Evolutionary conservation across 2,329 filamentous ascomycete species (phyloP), one percentile per base, ranked within the genome.

Genomic region (Fusarium anguioides): DNA sequence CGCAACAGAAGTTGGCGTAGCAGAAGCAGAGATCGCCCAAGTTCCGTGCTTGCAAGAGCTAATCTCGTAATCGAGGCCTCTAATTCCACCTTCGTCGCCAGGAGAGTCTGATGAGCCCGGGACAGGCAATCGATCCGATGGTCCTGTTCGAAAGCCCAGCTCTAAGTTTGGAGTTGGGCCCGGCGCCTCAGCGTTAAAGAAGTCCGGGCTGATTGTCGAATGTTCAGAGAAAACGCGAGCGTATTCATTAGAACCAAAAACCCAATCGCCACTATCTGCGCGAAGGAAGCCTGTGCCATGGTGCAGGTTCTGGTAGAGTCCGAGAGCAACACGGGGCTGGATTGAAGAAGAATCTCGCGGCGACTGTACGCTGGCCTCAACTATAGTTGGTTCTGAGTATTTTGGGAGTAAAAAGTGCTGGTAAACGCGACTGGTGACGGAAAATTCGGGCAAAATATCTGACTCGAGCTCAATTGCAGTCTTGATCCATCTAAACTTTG

Each of bases 251-350:
- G 74, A 68, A 0, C 68, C 70, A 8, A 73, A 48, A 11, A 57
- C 65, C 80, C 80, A 82, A 47, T 81, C 77, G 6, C 81, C 82
- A 35, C 76, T 81, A 64, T 84, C 82, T 6, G 75, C 74, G 23
- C 79, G 75, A 33, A 79, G 46, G 44, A 82, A 82, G 12, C 72
- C 74, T 0, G 74, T 77, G 8, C 81, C 81, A 15, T 69, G 60
- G 2, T 72, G 74, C 3, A 80, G 58, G 10, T 73, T 74, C 21
- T 76, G 74, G 47, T 78, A 76, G 7, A 79, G 56, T 5, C 77
- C 79, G 8, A 79, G 55, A 10, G 75, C 74, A 14, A 77, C 50
- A 5, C 74, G 72, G 2, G 77, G 78, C 15, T 66, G 57, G 6
- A 68, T 63, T 45, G 54, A 12, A 56, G 61, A 31, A 50, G 55